Percentiles rank a stretch among this genome's conserved stretches.
These are phyloP conservation scores for Croton laevigatus DNA, from an alignment of 441 rosid species.

Conservation along the genomic window DNA sequence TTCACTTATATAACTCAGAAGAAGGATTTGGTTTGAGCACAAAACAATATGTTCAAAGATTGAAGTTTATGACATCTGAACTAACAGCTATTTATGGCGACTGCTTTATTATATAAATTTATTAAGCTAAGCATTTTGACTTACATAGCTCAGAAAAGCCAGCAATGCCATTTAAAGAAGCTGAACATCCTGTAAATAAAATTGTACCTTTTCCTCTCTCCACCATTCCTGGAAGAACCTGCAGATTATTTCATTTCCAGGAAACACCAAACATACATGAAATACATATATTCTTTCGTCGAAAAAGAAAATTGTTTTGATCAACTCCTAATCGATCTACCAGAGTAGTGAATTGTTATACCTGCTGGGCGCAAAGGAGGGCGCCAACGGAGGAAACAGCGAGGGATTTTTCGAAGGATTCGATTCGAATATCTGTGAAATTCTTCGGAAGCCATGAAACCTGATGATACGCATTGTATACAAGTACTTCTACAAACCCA, in stretches of 20 bases:
- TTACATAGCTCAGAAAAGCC: conserved; percentile 90
- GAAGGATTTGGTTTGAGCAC: too few relatives aligned
- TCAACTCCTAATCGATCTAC: too few relatives aligned
- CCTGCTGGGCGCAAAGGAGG: conserved; percentile 89
- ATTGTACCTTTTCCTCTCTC: conserved; percentile 90
- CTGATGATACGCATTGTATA: conserved; percentile 77
- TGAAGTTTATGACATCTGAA: too few relatives aligned
- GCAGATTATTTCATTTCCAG: neutral
- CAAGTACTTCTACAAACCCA: conserved; percentile 83
- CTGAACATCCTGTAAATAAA: conserved; percentile 90
- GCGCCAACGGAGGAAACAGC: conserved; percentile 75
- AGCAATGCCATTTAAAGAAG: conserved; percentile 74
- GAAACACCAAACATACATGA: neutral
- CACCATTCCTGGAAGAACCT: conserved; percentile 91
- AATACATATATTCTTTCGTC: neutral
- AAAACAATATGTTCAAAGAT: too few relatives aligned
- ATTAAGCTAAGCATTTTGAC: neutral
- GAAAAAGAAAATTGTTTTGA: neutral
- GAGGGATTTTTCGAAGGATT: conserved; percentile 72
- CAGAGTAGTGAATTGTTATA: neutral
- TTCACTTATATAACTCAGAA: too few relatives aligned
- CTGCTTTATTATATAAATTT: neutral
- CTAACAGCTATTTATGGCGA: too few relatives aligned
- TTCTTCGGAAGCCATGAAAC: conserved; percentile 47
- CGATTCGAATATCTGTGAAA: conserved; percentile 62